Evolutionary conservation across 2,329 filamentous ascomycete species (phyloP).

Genomic region (Monilinia aucupariae): DNA sequence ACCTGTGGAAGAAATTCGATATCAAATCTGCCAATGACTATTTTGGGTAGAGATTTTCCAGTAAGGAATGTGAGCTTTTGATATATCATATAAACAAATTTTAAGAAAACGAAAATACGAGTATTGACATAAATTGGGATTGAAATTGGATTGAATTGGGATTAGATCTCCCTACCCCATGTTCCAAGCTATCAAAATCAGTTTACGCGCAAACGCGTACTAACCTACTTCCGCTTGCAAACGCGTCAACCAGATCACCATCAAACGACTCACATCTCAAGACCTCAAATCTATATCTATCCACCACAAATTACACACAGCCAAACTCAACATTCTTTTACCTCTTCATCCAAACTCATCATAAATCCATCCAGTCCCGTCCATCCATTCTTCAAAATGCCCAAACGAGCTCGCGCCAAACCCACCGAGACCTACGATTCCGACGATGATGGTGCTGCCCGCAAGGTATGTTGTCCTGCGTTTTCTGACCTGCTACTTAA

Average conservation of each 20-base stretch:
- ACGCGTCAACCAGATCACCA: slow-evolving; percentile 3
- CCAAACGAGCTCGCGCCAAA: slow-evolving; percentile 27
- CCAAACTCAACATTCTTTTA: too few species aligned
- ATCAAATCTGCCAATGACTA: background rate
- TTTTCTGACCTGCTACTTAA: background rate
- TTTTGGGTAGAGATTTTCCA: too few species aligned
- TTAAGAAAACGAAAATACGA: background rate
- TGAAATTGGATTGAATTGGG: background rate
- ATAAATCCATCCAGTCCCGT: background rate
- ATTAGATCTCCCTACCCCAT: too few species aligned
- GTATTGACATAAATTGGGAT: background rate
- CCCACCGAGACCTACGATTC: slow-evolving; percentile 34
- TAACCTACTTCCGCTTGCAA: background rate
- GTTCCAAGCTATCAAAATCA: too few species aligned
- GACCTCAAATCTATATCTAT: background rate
- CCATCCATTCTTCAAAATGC: slow-evolving; percentile 22
- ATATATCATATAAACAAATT: background rate
- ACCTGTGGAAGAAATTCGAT: background rate
- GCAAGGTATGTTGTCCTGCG: slow-evolving; percentile 31
- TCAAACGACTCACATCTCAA: background rate
- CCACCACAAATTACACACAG: too few species aligned
- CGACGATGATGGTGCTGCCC: slow-evolving; percentile 30
- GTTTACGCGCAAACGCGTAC: slow-evolving; percentile 13
- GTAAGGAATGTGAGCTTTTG: too few species aligned
- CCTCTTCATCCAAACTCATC: background rate